Evolutionary conservation across 2,329 filamentous ascomycete species (phyloP).

Genomic region (Botryotinia calthae): DNA sequence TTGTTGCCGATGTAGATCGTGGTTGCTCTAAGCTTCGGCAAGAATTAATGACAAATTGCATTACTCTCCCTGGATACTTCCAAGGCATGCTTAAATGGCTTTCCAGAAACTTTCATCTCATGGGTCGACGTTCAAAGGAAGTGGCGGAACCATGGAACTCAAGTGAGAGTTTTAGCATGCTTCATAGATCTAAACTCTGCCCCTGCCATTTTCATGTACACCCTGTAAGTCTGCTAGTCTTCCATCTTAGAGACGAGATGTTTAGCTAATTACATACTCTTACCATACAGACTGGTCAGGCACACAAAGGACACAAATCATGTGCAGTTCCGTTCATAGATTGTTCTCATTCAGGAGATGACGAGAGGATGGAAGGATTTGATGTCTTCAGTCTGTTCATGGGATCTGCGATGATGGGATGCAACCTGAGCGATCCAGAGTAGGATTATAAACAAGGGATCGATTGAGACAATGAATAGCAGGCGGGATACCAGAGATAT

Average conservation of each 20-base stretch:
- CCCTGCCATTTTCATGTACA: constrained; percentile 25
- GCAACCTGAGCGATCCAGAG: background rate
- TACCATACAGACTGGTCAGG: background rate
- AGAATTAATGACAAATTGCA: constrained; percentile 23
- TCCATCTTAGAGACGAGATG: too few species aligned
- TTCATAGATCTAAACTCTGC: constrained; percentile 22
- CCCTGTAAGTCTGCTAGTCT: background rate
- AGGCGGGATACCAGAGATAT: background rate
- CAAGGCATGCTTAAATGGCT: constrained; percentile 27
- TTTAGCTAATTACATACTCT: background rate
- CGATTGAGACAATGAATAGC: background rate
- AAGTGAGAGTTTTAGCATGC: constrained; percentile 22
- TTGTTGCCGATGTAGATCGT: constrained; percentile 5
- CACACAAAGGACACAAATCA: constrained; percentile 21
- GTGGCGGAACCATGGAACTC: constrained; percentile 14
- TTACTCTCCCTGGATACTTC: constrained; percentile 21
- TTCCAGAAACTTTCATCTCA: constrained; percentile 23
- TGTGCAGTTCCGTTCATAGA: constrained; percentile 11
- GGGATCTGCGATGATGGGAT: background rate
- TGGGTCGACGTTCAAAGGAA: constrained; percentile 21
- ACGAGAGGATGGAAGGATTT: background rate
- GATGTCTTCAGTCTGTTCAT: background rate
- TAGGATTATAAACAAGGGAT: background rate
- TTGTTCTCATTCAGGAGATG: constrained; percentile 9
- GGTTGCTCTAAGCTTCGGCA: constrained; percentile 23